Percentiles rank a stretch among this genome's conserved stretches.
phyloP scores from a whole-genome alignment of 2,329 filamentous ascomycete genomes.

The Trichoderma asperellum region DNA sequence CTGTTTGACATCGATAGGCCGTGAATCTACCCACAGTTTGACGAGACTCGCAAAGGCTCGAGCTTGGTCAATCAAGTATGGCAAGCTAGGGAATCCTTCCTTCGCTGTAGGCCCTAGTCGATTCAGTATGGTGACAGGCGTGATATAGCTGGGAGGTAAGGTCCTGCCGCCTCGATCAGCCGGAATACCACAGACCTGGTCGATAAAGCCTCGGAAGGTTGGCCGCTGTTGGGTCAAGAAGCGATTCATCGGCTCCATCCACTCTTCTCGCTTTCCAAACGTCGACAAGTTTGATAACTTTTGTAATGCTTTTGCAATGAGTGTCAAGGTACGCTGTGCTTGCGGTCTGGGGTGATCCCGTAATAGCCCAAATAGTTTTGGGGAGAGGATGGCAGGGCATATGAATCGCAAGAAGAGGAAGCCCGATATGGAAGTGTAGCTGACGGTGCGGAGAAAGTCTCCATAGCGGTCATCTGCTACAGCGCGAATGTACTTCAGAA shows the following conservation, averaged over 20 bases:
- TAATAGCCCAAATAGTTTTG: conserved; percentile 87
- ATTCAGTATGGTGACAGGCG: conserved; percentile 85
- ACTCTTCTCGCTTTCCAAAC: conserved; percentile 94
- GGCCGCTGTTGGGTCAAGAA: conserved; percentile 77
- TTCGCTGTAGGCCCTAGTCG: conserved; percentile 78
- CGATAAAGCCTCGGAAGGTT: conserved; percentile 84
- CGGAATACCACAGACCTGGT: conserved; percentile 81
- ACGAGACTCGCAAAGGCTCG: conserved; percentile 83
- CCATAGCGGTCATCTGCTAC: conserved; percentile 95
- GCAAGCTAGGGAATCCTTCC: conserved; percentile 91
- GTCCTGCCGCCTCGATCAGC: conserved; percentile 66
- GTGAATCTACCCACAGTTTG: conserved; percentile 73
- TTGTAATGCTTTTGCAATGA: conserved; percentile 91
- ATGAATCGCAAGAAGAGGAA: conserved; percentile 95
- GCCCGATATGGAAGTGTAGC: conserved; percentile 92
- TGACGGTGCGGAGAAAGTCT: conserved; percentile 84
- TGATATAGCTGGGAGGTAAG: conserved; percentile 85
- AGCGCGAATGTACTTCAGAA: conserved; percentile 88
- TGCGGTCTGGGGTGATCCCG: conserved; percentile 79
- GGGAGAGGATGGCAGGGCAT: conserved; percentile 93
- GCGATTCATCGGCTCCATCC: conserved; percentile 98
- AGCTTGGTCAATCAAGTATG: conserved; percentile 88
- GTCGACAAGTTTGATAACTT: conserved; percentile 87
- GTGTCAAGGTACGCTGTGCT: conserved; percentile 84
- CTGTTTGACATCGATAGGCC: conserved; percentile 45